phyloP scores from a whole-genome alignment of 768 basidiomycete genomes.

The Lentinula guzmanii region DNA sequence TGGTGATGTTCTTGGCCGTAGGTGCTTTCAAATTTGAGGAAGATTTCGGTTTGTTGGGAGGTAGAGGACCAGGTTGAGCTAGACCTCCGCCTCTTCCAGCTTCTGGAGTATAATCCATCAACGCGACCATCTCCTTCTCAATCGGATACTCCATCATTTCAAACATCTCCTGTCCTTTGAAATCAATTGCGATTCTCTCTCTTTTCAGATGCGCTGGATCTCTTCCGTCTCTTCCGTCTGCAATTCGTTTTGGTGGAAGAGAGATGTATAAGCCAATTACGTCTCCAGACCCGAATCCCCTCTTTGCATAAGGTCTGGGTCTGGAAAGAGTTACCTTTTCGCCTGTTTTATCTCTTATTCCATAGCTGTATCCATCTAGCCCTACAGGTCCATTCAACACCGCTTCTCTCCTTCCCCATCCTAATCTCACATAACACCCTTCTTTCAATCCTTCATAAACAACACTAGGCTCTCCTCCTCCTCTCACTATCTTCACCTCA shows the following conservation, averaged over 20 bases:
- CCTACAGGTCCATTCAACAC: conserved; percentile 92
- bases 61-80: no score
- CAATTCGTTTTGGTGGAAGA: conserved; percentile 62
- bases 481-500: conserved; percentile 77
- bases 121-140: conserved; percentile 86
- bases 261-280: conserved; percentile 92
- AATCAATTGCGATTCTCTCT: conserved; percentile 89
- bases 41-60: no score
- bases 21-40: conserved; percentile 21
- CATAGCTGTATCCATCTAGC: conserved; percentile 91
- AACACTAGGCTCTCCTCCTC: conserved; percentile 51
- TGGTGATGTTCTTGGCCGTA: conserved; percentile 21
- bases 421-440: conserved; percentile 82
- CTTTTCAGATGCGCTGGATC: conserved; percentile 83
- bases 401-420: conserved; percentile 90
- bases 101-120: conserved; percentile 75
- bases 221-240: conserved; percentile 55
- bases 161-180: conserved; percentile 96
- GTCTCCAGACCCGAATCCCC: conserved; percentile 72
- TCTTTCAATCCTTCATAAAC: conserved; percentile 41
- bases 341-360: conserved; percentile 84
- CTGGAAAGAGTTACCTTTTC: conserved; percentile 86
- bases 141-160: conserved; percentile 87
- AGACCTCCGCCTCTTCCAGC: conserved; percentile 16
- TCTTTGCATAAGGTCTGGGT: conserved; percentile 65